These are phyloP conservation scores for Umbelopsis isabellina DNA, from an alignment of 192 early-diverging fungal species.

Conservation along the genomic window DNA sequence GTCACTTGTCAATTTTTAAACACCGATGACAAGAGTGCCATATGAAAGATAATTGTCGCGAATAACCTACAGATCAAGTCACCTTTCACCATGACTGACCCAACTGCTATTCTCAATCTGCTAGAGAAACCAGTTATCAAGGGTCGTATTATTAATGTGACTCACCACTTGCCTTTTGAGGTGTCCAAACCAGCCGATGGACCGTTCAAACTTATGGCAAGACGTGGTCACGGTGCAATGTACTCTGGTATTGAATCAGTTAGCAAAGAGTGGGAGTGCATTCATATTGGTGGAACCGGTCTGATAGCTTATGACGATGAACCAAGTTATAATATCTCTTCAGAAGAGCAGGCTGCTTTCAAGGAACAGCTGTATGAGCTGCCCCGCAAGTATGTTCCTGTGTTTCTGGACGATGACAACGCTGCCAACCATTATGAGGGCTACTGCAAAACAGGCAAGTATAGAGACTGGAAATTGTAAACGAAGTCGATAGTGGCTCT, in stretches of 20 bases:
- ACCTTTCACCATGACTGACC: not conserved
- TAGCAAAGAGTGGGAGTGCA: conserved; percentile 55
- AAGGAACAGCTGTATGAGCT: not conserved
- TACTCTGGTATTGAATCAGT: conserved; percentile 85
- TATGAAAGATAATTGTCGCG: not conserved
- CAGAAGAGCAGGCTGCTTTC: not conserved
- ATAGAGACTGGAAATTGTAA: not conserved
- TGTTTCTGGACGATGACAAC: conserved; percentile 75
- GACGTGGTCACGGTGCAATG: conserved; percentile 88
- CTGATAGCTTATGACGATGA: conserved; percentile 60
- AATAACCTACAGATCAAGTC: not conserved
- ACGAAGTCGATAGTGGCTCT: too few species aligned
- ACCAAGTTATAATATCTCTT: not conserved
- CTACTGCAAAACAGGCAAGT: conserved; percentile 89
- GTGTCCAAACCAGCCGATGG: conserved; percentile 34
- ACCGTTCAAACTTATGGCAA: conserved; percentile 37
- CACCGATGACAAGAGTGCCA: not conserved
- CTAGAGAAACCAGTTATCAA: conserved; percentile 14
- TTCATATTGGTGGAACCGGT: conserved; percentile 81
- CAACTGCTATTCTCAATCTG: conserved; percentile 2
- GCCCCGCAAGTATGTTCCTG: conserved; percentile 58
- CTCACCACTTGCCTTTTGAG: conserved; percentile 57
- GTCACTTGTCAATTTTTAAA: not conserved
- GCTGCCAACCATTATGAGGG: conserved; percentile 93
- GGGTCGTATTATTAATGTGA: conserved; percentile 54